These are phyloP conservation scores for Salvia rosmarinus DNA, from an alignment of 257 asterid species.

Conservation along the genomic window DNA sequence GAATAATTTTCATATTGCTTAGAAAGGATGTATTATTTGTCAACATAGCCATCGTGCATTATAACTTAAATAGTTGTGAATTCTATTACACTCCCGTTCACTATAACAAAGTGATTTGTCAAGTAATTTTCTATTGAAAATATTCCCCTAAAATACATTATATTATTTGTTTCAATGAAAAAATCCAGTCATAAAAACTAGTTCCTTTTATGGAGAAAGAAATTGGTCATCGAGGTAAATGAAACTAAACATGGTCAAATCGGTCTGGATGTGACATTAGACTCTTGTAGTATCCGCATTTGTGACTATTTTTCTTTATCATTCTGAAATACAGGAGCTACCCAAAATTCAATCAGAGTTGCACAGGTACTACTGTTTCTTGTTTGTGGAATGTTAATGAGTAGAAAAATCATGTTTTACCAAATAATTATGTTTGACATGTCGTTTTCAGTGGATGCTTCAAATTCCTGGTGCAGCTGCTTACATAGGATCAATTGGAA, in stretches of 20 bases:
- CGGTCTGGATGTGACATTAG: not conserved
- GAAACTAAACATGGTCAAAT: not conserved
- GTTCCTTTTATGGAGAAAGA: not conserved
- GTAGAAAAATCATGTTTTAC: not conserved
- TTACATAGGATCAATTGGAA: slow-evolving; percentile 69
- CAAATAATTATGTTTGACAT: not conserved
- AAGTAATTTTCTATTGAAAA: not conserved
- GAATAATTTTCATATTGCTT: not conserved
- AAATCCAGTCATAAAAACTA: not conserved
- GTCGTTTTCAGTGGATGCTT: slow-evolving; percentile 52
- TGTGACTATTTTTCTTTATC: slow-evolving; percentile 13
- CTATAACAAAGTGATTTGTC: not conserved
- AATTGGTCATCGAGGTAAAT: not conserved
- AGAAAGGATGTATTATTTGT: not conserved
- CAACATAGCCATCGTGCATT: not conserved
- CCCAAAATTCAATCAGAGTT: slow-evolving; percentile 78
- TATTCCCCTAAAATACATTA: not conserved
- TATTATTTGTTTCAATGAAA: not conserved
- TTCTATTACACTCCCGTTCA: not conserved
- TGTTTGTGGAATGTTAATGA: slow-evolving; percentile 17
- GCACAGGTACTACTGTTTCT: slow-evolving; percentile 61
- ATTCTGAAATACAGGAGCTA: slow-evolving; percentile 60
- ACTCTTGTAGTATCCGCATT: not conserved
- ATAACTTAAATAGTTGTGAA: not conserved
- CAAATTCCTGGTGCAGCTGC: slow-evolving; percentile 81